Base-by-base conservation (phyloP, 2,329 filamentous ascomycete genomes). In the Dothiorella sarmentorum region DNA sequence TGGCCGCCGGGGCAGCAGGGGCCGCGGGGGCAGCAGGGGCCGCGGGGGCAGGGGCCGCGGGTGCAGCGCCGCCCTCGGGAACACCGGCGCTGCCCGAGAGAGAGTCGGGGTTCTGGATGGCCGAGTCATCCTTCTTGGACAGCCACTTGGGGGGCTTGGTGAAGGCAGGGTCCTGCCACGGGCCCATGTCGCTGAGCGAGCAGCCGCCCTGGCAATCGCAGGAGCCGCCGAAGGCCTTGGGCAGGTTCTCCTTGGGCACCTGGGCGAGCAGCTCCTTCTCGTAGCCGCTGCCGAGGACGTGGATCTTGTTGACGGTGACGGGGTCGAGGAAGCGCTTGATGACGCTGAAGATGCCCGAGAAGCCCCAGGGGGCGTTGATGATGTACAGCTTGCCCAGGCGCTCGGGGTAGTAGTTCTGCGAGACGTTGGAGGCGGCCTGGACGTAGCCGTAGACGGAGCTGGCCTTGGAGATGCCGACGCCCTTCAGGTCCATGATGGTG, bases 351-450 rank as follows among this genome's bases (percentile, higher is more conserved):
- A 91, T 89, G 66, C 83, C 83, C 62, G 87, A 87, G 82, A 97
- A 97, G 24, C 92, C 92, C 92, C 92, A 97, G 18, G 91, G 91
- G 3, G 93, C 90, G 78, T 99, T 99, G 85, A 99, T 97, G 68
- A 99, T 80, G 82, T 96, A 99, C 72, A 99, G 83, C 77, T 91
- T 92, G 70, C 94, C 94, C 61, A 99, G 82, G 61, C 94, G 90
- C 82, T 99, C 94, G 7, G 94, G 94, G 79, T 99, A 99, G 85
- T 97, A 96, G 84, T 97, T 96, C 78, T 97, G 94, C 64, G 90
- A 96, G 77, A 99, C 90, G 73, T 80, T 86, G 31, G 91, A 94
- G 44, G 91, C 91, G 72, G 88, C 84, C 69, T 85, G 85, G 66
- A 99, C 84, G 79, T 97, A 97, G 57, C 85, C 83, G 80, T 95